phyloP scores from a whole-genome alignment of 1,284 basidiomycete species.

The Sporisorium scitamineum region DNA sequence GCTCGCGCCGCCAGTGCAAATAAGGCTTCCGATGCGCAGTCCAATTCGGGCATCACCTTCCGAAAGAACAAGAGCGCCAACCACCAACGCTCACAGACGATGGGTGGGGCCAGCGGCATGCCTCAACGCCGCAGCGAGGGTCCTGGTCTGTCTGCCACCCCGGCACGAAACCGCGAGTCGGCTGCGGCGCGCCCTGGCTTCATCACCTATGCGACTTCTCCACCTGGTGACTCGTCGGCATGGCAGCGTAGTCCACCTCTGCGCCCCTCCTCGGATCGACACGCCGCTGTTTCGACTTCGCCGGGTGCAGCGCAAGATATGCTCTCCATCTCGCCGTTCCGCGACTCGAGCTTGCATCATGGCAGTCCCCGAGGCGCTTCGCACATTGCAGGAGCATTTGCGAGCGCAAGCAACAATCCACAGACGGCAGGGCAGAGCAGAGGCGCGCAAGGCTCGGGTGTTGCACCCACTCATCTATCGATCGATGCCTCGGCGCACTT shows the following conservation, averaged over 20 bases:
- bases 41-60: constrained; percentile 35
- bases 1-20: constrained; percentile 1
- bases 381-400: constrained; percentile 14
- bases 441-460: constrained; percentile 16
- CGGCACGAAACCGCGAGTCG: constrained; percentile 22
- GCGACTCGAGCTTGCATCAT: constrained; percentile 39
- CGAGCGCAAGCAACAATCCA: constrained; percentile 40
- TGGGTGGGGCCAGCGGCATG: constrained; percentile 27
- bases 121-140: constrained; percentile 23
- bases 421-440: constrained; percentile 16
- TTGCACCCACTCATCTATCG: constrained; percentile 29
- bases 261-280: constrained; percentile 14
- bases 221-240: constrained; percentile 20
- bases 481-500: constrained; percentile 60
- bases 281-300: constrained; percentile 28
- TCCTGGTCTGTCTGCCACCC: constrained; percentile 29
- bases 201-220: constrained; percentile 37
- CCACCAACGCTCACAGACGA: constrained; percentile 38
- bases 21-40: constrained; percentile 4
- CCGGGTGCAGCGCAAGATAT: constrained; percentile 33
- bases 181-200: constrained; percentile 34
- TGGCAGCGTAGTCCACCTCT: constrained; percentile 39
- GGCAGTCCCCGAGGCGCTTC: constrained; percentile 25
- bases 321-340: constrained; percentile 47
- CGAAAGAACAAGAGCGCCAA: constrained; percentile 45